Evolutionary conservation across 352 stramenopile genomes (phyloP).

Genomic region (Hyaloperonospora brassicae): DNA sequence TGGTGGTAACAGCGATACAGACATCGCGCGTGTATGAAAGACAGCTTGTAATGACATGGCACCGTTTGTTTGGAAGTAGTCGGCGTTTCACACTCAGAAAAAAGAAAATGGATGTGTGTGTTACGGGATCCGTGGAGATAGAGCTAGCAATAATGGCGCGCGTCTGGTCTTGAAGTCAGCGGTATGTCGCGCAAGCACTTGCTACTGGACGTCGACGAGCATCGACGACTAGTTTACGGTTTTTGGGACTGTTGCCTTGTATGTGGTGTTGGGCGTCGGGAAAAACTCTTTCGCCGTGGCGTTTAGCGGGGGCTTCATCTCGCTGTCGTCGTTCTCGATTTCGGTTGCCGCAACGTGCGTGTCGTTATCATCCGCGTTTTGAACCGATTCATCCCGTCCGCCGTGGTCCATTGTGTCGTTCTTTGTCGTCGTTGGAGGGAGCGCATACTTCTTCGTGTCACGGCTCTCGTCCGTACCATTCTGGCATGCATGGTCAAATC

Average conservation of each 20-base stretch:
- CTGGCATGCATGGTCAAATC: conserved; percentile 10
- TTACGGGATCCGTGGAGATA: conserved; percentile 2
- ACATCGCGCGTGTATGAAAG: no score
- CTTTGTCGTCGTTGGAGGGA: conserved; percentile 3
- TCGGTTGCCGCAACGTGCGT: no score
- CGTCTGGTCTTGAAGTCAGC: conserved; percentile 1
- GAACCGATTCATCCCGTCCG: conserved; percentile 3
- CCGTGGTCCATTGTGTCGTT: conserved; percentile 1
- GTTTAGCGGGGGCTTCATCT: conserved; percentile 17
- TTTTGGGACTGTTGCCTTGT: conserved; percentile 12
- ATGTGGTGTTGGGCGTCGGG: conserved; percentile 23
- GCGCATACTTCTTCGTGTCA: conserved; percentile 3
- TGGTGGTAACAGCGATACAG: no score
- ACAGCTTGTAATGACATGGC: no score
- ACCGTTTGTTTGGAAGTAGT: no score
- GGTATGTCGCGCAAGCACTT: conserved; percentile 13
- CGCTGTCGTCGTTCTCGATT: no score
- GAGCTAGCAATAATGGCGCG: conserved; percentile 1
- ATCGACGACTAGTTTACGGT: conserved; percentile 3
- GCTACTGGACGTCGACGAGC: not conserved
- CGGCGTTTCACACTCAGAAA: no score
- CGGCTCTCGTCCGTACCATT: not conserved
- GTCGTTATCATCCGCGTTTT: no score
- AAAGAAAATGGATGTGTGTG: no score
- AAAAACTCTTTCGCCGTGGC: conserved; percentile 2